Base-by-base conservation (phyloP, 2,329 filamentous ascomycete genomes). In the Cercospora sojina region DNA sequence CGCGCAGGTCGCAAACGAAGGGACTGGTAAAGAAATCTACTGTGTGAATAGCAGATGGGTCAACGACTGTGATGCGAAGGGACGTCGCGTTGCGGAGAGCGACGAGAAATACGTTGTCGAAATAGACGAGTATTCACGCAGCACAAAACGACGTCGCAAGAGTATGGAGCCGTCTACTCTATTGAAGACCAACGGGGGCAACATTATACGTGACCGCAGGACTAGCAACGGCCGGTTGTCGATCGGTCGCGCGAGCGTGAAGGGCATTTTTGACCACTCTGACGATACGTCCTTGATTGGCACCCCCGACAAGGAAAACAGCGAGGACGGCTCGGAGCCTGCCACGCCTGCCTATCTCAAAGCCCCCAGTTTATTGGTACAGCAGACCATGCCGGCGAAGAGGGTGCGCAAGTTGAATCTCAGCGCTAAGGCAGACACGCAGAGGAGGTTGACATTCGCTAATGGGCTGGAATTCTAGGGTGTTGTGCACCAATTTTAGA, bases 21-120 rank as follows among this genome's bases (percentile, higher is more conserved):
- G 68, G 10, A 67, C 66, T 23, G 76, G 73, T 16, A 66, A 68
- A 10, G 61, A 70, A 29, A 70, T 79, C n/a, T 71, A 74, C 66
- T 77, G 76, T 62, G 76, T 79, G 66, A 78, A 78, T 69, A 77
- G 74, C 31, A 75, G 77, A 16, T 79, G 77, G 77, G 74, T 79
- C 3, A 73, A 70, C 1, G 77, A 78, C 59, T 79, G 76, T 58
- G 76, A 79, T 29, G 67, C 69, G 3, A 62, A 70, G 16, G 74
- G 77, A 18, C 67, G 27, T 20, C 72, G 74, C 6, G 70, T 77
- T 56, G 69, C 74, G 23, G 77, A 79, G 66, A 31, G 64, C 13
- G 70, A 74, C 51, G 76, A 78, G 32, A 72, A 69, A 3, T 78
- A 78, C 63, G 71, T 67, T 2, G 75, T 79, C 2, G 76, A 78